Percentiles rank a stretch among this genome's conserved stretches.
Evolutionary conservation across 2,329 filamentous ascomycete species (phyloP).

Genomic region (Alternaria sp.): DNA sequence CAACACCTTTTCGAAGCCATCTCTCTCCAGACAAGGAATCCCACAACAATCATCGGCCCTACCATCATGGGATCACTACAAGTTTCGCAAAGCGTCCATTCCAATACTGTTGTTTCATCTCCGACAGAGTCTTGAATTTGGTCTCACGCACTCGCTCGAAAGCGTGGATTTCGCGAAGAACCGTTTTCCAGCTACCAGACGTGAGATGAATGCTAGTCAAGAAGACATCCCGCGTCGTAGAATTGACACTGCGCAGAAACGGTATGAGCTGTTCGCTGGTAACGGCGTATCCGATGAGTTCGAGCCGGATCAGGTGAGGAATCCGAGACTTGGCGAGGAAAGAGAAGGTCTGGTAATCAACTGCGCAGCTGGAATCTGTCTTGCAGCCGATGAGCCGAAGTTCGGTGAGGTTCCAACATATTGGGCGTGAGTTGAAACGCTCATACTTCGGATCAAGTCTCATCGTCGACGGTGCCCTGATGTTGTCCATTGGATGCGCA

Average conservation of each 20-base stretch:
- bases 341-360: background rate
- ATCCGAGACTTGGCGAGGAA: background rate
- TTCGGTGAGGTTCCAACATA: background rate
- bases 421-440: background rate
- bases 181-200: background rate
- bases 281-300: background rate
- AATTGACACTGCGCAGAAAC: background rate
- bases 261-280: background rate
- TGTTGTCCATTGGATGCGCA: background rate
- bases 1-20: too few species aligned
- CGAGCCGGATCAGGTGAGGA: background rate
- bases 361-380: background rate
- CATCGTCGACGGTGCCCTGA: background rate
- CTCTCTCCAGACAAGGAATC: background rate
- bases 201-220: background rate
- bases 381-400: background rate
- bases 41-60: background rate
- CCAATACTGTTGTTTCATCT: background rate
- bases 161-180: background rate
- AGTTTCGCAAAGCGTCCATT: background rate
- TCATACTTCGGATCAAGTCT: background rate
- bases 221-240: background rate
- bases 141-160: background rate
- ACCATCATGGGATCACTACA: background rate
- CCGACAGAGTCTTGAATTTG: background rate